These are phyloP conservation scores for Myxozyma neotropica DNA, from an alignment of 805 yeast species.

Conservation along the genomic window DNA sequence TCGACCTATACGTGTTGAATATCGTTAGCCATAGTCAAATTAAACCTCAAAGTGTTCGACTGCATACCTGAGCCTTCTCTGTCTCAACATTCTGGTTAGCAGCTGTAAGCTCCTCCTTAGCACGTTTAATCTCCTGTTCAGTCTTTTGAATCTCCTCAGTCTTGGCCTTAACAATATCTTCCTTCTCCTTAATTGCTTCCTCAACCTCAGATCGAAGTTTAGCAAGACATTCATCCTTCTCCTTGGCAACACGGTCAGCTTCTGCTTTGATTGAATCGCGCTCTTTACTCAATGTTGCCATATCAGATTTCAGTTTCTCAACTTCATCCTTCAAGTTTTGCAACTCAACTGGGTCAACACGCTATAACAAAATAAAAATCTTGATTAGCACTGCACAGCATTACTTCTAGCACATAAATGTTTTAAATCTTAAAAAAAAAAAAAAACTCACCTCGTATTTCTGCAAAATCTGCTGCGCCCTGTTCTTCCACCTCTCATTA, in stretches of 20 bases:
- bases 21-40: not conserved
- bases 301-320: constrained; percentile 30
- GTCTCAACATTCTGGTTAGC: constrained; percentile 20
- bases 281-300: constrained; percentile 14
- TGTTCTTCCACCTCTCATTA: constrained; percentile 59
- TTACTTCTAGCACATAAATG: not conserved
- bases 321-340: constrained; percentile 43
- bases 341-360: constrained; percentile 53
- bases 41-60: not conserved
- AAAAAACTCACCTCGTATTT: constrained; percentile 44
- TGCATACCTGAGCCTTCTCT: constrained; percentile 6
- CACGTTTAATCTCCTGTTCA: constrained; percentile 18
- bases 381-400: too few relatives aligned
- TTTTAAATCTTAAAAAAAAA: not conserved
- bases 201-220: constrained; percentile 2
- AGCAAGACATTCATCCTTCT: constrained; percentile 21
- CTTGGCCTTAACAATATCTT: constrained; percentile 3
- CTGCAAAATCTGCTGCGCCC: constrained; percentile 52
- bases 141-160: constrained; percentile 18
- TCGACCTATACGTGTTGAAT: constrained; percentile 26
- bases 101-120: constrained; percentile 19
- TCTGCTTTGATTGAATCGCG: constrained; percentile 33
- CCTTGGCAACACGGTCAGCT: constrained; percentile 32
- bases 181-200: constrained; percentile 2
- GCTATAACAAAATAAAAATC: constrained; percentile 26